Percentiles rank a stretch among this genome's conserved stretches.
Conservation (phyloP, 1,139 yeast species). For the Kodamaea ohmeri region DNA sequence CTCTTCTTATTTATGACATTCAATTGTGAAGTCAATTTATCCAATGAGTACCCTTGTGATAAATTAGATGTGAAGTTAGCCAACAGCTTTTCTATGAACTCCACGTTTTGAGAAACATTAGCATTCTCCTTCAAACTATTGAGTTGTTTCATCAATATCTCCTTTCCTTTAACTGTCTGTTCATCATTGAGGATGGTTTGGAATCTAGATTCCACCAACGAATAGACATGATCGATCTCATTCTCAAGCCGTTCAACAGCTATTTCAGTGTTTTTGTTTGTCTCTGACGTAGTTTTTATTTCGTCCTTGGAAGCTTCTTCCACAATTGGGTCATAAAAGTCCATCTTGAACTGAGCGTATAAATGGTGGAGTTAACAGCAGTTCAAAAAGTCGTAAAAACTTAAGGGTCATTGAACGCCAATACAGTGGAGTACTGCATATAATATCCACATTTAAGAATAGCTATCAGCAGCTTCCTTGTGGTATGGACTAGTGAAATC, state of each 20-base stretch:
- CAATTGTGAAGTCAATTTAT: slow-evolving; percentile 10
- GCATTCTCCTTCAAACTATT: slow-evolving; percentile 26
- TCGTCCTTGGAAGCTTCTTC: slow-evolving; percentile 19
- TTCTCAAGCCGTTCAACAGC: slow-evolving; percentile 48
- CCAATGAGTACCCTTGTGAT: slow-evolving; percentile 10
- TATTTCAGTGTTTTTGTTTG: slow-evolving; percentile 32
- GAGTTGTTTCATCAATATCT: slow-evolving; percentile 34
- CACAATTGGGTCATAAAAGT: slow-evolving; percentile 32
- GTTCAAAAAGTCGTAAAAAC: too few species aligned
- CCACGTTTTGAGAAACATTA: slow-evolving; percentile 15
- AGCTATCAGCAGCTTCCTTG: too few species aligned
- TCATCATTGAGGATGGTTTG: slow-evolving; percentile 25
- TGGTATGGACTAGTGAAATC: too few species aligned
- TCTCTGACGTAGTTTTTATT: slow-evolving; percentile 18
- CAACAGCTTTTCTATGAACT: slow-evolving; percentile 33
- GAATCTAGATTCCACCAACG: slow-evolving; percentile 42
- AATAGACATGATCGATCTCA: slow-evolving; percentile 54
- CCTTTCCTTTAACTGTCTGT: slow-evolving; percentile 31
- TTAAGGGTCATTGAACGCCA: too few species aligned
- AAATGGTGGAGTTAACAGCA: not conserved
- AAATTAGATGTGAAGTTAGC: slow-evolving; percentile 7
- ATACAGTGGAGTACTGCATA: not conserved
- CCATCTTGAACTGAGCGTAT: slow-evolving; percentile 21
- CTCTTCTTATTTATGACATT: slow-evolving; percentile 5
- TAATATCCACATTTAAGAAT: too few species aligned